Base-by-base conservation (phyloP, 176 grass and related monocot genomes). In the Ananas comosus region DNA sequence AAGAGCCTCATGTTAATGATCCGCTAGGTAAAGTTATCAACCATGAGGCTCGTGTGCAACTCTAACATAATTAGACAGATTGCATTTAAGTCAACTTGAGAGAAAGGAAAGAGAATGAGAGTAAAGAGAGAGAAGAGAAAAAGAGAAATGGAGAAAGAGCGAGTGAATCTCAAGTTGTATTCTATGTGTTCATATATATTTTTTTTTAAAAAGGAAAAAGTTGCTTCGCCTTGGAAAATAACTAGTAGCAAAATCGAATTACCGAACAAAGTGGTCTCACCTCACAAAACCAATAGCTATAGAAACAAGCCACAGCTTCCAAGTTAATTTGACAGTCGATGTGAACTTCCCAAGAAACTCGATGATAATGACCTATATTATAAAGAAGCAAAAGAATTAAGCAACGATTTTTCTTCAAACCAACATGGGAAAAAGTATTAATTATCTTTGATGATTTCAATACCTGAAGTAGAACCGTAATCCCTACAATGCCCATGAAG, bases 261-360 rank as follows among this genome's bases (percentile, higher is more conserved):
- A 23, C 51, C 9, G 66, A 53, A 29, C 52, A 70, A 68, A 75
- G 17, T 23, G n/a, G 65, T 29, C 17, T 79, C 68, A 91, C 87
- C 91, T 85, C 22, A 85, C 50, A 68, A 91, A 76, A 33, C 64
- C 33, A 68, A 96, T 81, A 53, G 77, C 89, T 51, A 91, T 77
- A 0, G 89, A 90, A 58, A 88, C 85, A 54, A 93, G 82, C 94
- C 94, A 93, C 49, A 91, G 72, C 78, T 93, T 91, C 94, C 89
- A 99, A 54, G 64, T 93, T 29, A 99, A 51, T 67, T 23, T 88
- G 17, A 86, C 84, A 49, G 94, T 93, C 0, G 86, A 77, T 2
- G 82, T 69, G 22, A 99, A 99, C 79, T 99, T 93, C 53, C 94
- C 87, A 65, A 99, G 89, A 80, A 99, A 99, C 80, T 93, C 87